Evolutionary conservation across 164 flowering plant species (phyloP), one percentile per base, ranked within the genome.

Genomic region (Annona squamosa): DNA sequence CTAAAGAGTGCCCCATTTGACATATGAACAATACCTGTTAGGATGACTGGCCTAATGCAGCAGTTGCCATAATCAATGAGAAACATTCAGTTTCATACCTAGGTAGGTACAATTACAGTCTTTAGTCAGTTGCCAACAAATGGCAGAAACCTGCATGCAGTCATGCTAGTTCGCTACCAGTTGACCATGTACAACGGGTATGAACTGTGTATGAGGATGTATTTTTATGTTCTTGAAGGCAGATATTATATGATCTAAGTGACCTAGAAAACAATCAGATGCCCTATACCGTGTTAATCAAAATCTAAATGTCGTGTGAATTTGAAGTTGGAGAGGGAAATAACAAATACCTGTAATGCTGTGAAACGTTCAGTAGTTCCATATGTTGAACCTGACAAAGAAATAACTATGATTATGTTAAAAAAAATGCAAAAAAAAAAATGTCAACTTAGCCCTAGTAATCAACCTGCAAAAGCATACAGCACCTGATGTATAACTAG

Each of bases 401-500:
- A 45, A 46, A 44, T 46, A 43, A 66, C 10, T 18, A 66, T 46
- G 13, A 46, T 37, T 42, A 46, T 44, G 10, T 42, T 5, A 66
- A 66, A 66, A 42, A 52, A 52, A 16, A 52, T 52, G 42, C 13
- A 12, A 5, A 10, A 5, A 10, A 52, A 41, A 70, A 63, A 9
- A 26, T 26, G 66, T 9, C 3, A 72, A 48, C 46, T 67, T 4
- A 43, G 13, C n/a, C 70, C 46, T 46, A 10, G 4, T 65, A 6
- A 65, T 45, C 41, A 66, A 13, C 37, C 19, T 12, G 46, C 4
- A 48, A 69, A 7, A 63, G 13, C 37, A 72, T 43, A 46, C 61
- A 52, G 52, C 67, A 79, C 82, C 77, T 67, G 77, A 61, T 74
- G 73, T 10, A 66, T 70, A 67, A 64, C 63, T 75, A 62, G 70